These are phyloP conservation scores for Pseudogymnoascus sp. DNA, from an alignment of 2,329 filamentous ascomycete species.

Conservation along the genomic window DNA sequence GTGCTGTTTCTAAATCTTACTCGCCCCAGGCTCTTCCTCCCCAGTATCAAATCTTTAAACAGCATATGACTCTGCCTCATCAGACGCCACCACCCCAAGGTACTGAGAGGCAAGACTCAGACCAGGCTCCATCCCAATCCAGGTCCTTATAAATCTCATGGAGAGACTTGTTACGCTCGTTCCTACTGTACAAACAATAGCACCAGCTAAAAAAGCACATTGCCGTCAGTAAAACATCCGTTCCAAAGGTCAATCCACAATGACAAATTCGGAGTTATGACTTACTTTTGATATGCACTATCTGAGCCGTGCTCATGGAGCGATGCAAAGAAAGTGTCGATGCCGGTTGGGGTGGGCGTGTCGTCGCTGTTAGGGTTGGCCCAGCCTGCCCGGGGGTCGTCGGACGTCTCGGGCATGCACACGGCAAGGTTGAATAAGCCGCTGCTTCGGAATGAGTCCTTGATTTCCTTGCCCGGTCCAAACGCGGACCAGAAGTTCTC, in stretches of 20 bases:
- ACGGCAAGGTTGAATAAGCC: background rate
- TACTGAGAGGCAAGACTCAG: background rate
- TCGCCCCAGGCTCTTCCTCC: background rate
- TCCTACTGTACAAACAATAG: background rate
- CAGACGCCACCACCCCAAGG: background rate
- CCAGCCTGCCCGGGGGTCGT: background rate
- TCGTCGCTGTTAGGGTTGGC: background rate
- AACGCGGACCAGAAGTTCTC: background rate
- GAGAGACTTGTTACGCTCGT: background rate
- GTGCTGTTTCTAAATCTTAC: background rate
- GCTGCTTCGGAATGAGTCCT: background rate
- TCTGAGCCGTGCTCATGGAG: background rate
- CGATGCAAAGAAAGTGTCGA: background rate
- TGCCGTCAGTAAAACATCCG: background rate
- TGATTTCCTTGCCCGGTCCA: background rate
- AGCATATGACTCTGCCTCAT: background rate
- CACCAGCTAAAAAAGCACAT: background rate
- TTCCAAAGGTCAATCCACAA: background rate
- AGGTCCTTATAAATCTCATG: background rate
- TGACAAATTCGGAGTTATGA: background rate
- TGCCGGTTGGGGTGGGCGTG: background rate
- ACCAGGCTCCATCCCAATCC: background rate
- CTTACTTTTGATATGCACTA: background rate
- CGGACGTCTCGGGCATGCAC: background rate
- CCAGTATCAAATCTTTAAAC: background rate